Percentiles rank a stretch among this genome's conserved stretches.
Conservation (phyloP, 2,329 filamentous ascomycete genomes). For the Neophaeococcomyces mojaviensis region DNA sequence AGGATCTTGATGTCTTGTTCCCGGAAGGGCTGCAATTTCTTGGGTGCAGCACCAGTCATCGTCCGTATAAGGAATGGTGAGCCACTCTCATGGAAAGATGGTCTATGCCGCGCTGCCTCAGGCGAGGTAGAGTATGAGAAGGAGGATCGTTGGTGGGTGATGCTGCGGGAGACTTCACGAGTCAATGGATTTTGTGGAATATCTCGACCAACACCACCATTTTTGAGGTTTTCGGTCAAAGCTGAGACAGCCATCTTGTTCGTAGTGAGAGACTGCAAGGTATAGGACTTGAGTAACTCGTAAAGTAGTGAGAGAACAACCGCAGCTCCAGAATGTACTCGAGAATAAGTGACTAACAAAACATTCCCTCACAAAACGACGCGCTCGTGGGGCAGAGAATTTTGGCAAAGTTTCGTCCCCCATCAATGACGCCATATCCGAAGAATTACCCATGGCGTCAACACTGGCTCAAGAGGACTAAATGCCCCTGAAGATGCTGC, state of each 20-base stretch:
- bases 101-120: not conserved
- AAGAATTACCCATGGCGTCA: too few relatives aligned
- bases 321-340: too few relatives aligned
- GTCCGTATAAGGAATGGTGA: constrained; percentile 34
- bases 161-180: constrained; percentile 46
- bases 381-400: too few relatives aligned
- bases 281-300: too few relatives aligned
- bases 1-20: constrained; percentile 95
- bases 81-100: constrained; percentile 31
- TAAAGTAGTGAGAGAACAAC: too few relatives aligned
- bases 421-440: too few relatives aligned
- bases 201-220: constrained; percentile 9
- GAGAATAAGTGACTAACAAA: too few relatives aligned
- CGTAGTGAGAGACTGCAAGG: not conserved
- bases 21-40: constrained; percentile 89
- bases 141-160: not conserved
- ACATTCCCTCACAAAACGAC: too few relatives aligned
- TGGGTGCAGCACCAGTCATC: constrained; percentile 44
- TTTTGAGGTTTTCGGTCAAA: constrained; percentile 20
- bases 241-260: constrained; percentile 18
- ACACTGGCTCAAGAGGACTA: too few relatives aligned
- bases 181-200: constrained; percentile 10
- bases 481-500: too few relatives aligned
- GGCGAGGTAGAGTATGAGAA: constrained; percentile 6
- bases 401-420: too few relatives aligned